Base-by-base conservation (phyloP, 108 stramenopile genomes). In the Cyclotella cryptica region DNA sequence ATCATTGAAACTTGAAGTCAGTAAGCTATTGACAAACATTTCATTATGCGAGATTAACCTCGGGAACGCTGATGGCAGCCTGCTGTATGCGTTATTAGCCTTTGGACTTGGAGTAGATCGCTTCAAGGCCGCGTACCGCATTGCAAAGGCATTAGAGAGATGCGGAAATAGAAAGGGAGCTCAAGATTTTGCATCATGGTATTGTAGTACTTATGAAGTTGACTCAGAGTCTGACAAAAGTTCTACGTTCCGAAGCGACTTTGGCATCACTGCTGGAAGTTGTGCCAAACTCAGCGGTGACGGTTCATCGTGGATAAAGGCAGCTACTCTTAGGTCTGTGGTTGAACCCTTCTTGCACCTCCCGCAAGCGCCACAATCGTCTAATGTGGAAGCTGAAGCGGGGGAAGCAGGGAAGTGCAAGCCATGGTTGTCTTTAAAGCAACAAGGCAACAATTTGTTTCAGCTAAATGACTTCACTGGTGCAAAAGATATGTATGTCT, bases 1-100 rank as follows among this genome's bases (percentile, higher is more conserved):
- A 27, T 58, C 13, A 14, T 27, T 58, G 21, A 58, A 63, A 41
- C 39, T 63, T n/a, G 39, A 63, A 35, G 27, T 63, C 30, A 63
- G 62, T 19, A 63, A 63, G 11, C 30, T 63, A 15, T 30, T 63
- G 39, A 63, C 62, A 63, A 63, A 63, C 19, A 15, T 63, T 29
- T 63, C 62, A 40, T 40, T 63, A 15, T 63, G 62, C n/a, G 62
- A 63, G 30, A 35, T 63, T 35, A 29, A 19, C 35, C 35, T 63
- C 12, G 39, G 35, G 4, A 39, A 63, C 35, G 28, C 35, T 13
- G 30, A 63, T 10, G 11, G 14, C 13, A 63, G 62, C 35, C 40
- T 63, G 39, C n/a, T 63, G 11, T 63, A 63, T 63, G 62, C 62
- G 1, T 35, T 19, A 13, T 35, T 63, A n/a, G 62, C 62, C 28